Percentiles rank a stretch among this genome's conserved stretches.
Evolutionary conservation across 2,329 filamentous ascomycete species (phyloP).

Genomic region (Cytospora chrysosperma): DNA sequence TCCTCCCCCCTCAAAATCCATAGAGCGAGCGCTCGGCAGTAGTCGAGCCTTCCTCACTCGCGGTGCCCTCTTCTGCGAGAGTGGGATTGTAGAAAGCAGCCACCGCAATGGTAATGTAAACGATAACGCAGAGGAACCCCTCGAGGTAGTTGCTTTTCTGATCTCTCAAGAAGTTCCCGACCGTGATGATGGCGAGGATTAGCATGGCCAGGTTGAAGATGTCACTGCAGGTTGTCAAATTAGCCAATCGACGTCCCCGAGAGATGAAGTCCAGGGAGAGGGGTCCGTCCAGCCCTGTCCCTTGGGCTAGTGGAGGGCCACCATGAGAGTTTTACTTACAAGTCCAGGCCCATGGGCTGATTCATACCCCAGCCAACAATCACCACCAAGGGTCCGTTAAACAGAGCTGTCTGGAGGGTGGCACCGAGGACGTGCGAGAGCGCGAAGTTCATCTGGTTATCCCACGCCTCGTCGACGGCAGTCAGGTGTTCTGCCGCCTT

Average conservation of each 20-base stretch:
- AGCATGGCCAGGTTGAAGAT: conserved; percentile 82
- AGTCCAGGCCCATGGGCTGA: conserved; percentile 74
- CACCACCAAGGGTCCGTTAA: conserved; percentile 82
- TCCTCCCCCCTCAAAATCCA: background rate
- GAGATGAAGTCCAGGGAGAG: background rate
- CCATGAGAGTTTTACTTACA: conserved; percentile 37
- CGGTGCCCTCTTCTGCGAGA: conserved; percentile 26
- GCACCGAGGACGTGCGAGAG: conserved; percentile 83
- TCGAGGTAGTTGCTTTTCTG: conserved; percentile 90
- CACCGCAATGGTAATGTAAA: conserved; percentile 60
- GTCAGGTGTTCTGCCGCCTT: conserved; percentile 85
- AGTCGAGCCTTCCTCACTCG: background rate
- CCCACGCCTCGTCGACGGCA: conserved; percentile 81
- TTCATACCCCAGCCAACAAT: conserved; percentile 78
- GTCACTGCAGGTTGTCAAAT: conserved; percentile 43
- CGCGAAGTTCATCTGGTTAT: conserved; percentile 81
- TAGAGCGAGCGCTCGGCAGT: background rate
- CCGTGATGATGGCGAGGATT: conserved; percentile 79
- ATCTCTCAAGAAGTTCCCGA: conserved; percentile 84
- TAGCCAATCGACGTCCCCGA: background rate
- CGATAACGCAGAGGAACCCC: conserved; percentile 73
- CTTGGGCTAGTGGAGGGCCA: background rate
- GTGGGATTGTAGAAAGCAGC: conserved; percentile 59
- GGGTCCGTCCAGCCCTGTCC: background rate
- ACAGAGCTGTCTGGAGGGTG: conserved; percentile 83